A percentile compares a stretch with the other conserved stretches of the same genome.
These are phyloP conservation scores for Xylaria acuta DNA, from an alignment of 495 filamentous ascomycete species.

Conservation along the genomic window DNA sequence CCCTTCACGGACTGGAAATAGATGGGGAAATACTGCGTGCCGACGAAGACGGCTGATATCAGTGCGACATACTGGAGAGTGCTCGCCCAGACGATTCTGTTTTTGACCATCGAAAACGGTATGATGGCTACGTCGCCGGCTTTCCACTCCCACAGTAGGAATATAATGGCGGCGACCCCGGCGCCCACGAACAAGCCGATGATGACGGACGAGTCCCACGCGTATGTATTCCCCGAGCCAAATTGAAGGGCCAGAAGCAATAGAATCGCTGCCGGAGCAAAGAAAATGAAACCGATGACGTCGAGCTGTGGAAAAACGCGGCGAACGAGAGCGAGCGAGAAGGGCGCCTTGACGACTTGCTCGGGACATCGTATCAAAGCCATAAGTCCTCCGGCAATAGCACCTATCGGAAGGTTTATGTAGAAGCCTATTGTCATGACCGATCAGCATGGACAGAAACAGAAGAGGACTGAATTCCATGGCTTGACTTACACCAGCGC, in stretches of 20 bases:
- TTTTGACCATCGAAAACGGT: constrained; percentile 41
- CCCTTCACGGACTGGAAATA: constrained; percentile 72
- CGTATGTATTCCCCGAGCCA: constrained; percentile 52
- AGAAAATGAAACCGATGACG: constrained; percentile 55
- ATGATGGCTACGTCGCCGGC: constrained; percentile 56
- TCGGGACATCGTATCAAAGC: constrained; percentile 57
- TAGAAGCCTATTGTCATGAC: constrained; percentile 53
- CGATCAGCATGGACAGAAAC: constrained; percentile 4
- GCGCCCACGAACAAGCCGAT: constrained; percentile 55
- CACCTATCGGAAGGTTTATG: constrained; percentile 70
- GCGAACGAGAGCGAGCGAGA: constrained; percentile 30
- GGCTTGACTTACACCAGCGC: constrained; percentile 50
- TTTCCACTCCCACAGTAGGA: constrained; percentile 54
- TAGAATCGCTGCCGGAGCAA: constrained; percentile 54
- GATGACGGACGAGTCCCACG: constrained; percentile 53
- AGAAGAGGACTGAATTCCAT: neutral
- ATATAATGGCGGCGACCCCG: constrained; percentile 47
- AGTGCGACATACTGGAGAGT: constrained; percentile 34
- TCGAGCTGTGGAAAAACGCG: constrained; percentile 51
- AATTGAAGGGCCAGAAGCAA: constrained; percentile 61
- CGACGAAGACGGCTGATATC: constrained; percentile 38
- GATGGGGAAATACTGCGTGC: constrained; percentile 60
- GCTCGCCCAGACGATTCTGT: constrained; percentile 43
- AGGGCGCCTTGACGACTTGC: constrained; percentile 32
- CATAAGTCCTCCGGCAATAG: constrained; percentile 46